phyloP scores from a whole-genome alignment of 306 rosid species.

The Lathyrus sativus region DNA sequence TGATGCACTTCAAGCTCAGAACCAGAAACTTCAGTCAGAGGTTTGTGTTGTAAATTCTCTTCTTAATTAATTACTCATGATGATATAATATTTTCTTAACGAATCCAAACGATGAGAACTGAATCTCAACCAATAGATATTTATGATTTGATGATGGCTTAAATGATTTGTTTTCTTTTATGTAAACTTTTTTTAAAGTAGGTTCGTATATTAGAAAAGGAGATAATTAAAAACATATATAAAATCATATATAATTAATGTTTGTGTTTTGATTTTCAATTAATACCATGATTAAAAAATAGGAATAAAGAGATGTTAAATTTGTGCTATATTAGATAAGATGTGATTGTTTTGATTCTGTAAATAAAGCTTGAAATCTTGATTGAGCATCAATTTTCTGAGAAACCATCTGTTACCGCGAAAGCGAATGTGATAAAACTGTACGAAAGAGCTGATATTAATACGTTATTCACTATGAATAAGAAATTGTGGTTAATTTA shows the following conservation, averaged over 20 bases:
- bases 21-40: slow-evolving; percentile 87
- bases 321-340: neutral
- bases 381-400: slow-evolving; percentile 12
- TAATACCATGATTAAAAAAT: neutral
- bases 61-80: neutral
- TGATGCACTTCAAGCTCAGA: slow-evolving; percentile 72
- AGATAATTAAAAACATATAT: too few relatives aligned
- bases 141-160: neutral
- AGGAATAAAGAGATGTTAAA: slow-evolving; percentile 10
- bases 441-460: too few relatives aligned
- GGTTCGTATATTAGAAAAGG: too few relatives aligned
- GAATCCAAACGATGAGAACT: neutral
- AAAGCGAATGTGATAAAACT: too few relatives aligned
- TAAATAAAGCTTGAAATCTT: slow-evolving; percentile 38
- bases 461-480: too few relatives aligned
- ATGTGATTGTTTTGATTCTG: slow-evolving; percentile 27
- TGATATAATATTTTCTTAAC: neutral
- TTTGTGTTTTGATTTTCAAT: neutral
- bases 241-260: too few relatives aligned
- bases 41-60: slow-evolving; percentile 36
- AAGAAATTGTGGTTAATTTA: too few relatives aligned
- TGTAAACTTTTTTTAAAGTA: too few relatives aligned
- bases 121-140: neutral
- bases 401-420: too few relatives aligned
- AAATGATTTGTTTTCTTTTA: neutral